These are phyloP conservation scores for Porphyra umbilicalis DNA, from an alignment of 31 red algal genomes.

Conservation along the genomic window DNA sequence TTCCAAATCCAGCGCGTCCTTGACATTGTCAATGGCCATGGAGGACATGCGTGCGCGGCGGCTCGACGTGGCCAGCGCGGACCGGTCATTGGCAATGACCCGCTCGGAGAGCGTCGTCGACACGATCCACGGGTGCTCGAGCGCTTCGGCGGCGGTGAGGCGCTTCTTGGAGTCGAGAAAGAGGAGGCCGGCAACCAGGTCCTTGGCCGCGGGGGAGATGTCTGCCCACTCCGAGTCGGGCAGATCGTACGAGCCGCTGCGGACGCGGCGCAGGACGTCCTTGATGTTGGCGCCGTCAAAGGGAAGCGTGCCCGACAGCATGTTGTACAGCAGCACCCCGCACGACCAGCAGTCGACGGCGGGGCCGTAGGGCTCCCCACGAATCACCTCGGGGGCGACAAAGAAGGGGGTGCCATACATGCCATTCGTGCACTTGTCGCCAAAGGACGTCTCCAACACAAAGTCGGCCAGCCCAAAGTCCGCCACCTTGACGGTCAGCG, in stretches of 20 bases:
- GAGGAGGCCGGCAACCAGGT: conserved; percentile 69
- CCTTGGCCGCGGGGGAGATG: conserved; percentile 75
- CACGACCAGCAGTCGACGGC: conserved; percentile 88
- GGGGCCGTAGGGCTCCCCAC: conserved; percentile 59
- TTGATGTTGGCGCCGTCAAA: conserved; percentile 85
- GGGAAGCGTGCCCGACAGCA: conserved; percentile 85
- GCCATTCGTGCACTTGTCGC: conserved; percentile 59
- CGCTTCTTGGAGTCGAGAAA: conserved; percentile 65
- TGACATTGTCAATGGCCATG: conserved; percentile 70
- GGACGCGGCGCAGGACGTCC: conserved; percentile 67
- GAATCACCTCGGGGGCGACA: conserved; percentile 90
- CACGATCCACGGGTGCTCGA: conserved; percentile 63
- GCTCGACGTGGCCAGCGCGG: conserved; percentile 33
- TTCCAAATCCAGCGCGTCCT: conserved; percentile 34
- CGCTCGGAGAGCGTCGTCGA: conserved; percentile 30
- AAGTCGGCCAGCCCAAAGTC: conserved; percentile 94
- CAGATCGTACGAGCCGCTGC: conserved; percentile 51
- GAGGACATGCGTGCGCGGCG: conserved; percentile 57
- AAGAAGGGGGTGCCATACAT: conserved; percentile 90
- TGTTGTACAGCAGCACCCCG: conserved; percentile 92
- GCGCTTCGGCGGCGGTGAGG: conserved; percentile 52
- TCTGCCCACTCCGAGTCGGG: conserved; percentile 70
- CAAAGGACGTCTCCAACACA: conserved; percentile 64
- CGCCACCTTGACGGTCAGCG: conserved; percentile 78
- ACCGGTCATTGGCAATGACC: conserved; percentile 42